Conservation (phyloP, 768 basidiomycete species). For the Mycena maculata region DNA sequence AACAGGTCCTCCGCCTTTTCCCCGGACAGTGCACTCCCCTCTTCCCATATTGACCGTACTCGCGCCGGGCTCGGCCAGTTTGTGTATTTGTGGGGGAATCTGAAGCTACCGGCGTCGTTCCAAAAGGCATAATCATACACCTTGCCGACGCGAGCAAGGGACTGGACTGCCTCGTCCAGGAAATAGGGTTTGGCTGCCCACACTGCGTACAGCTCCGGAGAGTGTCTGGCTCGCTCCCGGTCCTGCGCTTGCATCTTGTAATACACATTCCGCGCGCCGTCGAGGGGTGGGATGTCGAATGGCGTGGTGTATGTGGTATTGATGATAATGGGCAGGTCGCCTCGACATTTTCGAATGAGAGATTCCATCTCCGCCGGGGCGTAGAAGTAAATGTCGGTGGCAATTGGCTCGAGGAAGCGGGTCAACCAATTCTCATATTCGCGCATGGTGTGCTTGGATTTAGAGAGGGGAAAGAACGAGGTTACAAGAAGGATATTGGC, state of each 20-base stretch:
- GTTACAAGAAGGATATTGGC: conserved; percentile 61
- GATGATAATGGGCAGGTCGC: conserved; percentile 50
- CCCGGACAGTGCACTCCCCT: conserved; percentile 46
- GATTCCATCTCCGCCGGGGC: conserved; percentile 54
- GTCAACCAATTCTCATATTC: conserved; percentile 60
- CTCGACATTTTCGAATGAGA: conserved; percentile 46
- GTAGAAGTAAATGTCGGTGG: conserved; percentile 67
- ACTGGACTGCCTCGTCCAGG: conserved; percentile 54
- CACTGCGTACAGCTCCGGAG: conserved; percentile 63
- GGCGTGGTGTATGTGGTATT: conserved; percentile 59
- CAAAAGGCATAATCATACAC: conserved; percentile 67
- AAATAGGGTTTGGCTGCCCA: conserved; percentile 69
- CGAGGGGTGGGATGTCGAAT: conserved; percentile 61
- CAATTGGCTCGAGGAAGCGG: conserved; percentile 56
- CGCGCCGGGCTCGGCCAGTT: conserved; percentile 61
- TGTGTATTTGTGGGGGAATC: conserved; percentile 54
- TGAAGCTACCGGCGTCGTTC: conserved; percentile 68
- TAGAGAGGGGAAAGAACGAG: conserved; percentile 63
- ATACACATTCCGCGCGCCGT: conserved; percentile 48
- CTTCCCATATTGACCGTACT: conserved; percentile 54
- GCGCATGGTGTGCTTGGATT: conserved; percentile 60
- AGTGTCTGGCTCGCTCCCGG: conserved; percentile 55
- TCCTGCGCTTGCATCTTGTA: conserved; percentile 57
- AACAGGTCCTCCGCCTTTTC: conserved; percentile 54
- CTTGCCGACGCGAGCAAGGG: conserved; percentile 37